Evolutionary conservation across 1,139 yeast genomes (phyloP).

Genomic region (Pichia cactophila): DNA sequence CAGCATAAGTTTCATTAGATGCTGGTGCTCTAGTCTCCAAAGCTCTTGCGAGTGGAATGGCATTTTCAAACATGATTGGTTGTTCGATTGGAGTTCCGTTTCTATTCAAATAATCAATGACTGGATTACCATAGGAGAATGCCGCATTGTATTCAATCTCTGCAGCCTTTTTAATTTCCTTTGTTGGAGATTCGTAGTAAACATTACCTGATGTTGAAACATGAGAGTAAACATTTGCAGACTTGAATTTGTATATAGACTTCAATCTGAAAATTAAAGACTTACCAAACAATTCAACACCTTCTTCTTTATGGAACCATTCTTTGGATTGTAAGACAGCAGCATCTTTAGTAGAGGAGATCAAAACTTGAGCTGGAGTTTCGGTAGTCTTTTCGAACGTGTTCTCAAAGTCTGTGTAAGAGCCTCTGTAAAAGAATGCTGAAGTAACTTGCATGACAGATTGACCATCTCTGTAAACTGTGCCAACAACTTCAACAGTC

Average conservation of each 20-base stretch:
- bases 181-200: slow-evolving; percentile 82
- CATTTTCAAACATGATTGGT: slow-evolving; percentile 82
- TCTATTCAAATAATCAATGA: slow-evolving; percentile 84
- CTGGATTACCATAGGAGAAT: slow-evolving; percentile 94
- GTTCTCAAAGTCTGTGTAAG: slow-evolving; percentile 77
- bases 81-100: slow-evolving; percentile 92
- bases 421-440: slow-evolving; percentile 94
- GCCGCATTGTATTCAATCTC: slow-evolving; percentile 86
- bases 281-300: slow-evolving; percentile 67
- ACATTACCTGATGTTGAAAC: slow-evolving; percentile 84
- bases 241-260: slow-evolving; percentile 75
- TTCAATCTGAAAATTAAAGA: slow-evolving; percentile 85
- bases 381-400: slow-evolving; percentile 87
- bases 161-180: slow-evolving; percentile 85
- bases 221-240: slow-evolving; percentile 66
- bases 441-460: slow-evolving; percentile 94
- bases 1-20: slow-evolving; percentile 92
- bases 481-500: slow-evolving; percentile 91
- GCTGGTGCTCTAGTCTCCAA: slow-evolving; percentile 71
- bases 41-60: slow-evolving; percentile 81
- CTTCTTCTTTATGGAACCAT: slow-evolving; percentile 85
- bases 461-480: slow-evolving; percentile 63
- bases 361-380: slow-evolving; percentile 73
- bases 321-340: slow-evolving; percentile 93
- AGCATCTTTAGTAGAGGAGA: slow-evolving; percentile 76